phyloP scores from a whole-genome alignment of 2,329 filamentous ascomycete genomes.

The Daldinia eschscholtzii region DNA sequence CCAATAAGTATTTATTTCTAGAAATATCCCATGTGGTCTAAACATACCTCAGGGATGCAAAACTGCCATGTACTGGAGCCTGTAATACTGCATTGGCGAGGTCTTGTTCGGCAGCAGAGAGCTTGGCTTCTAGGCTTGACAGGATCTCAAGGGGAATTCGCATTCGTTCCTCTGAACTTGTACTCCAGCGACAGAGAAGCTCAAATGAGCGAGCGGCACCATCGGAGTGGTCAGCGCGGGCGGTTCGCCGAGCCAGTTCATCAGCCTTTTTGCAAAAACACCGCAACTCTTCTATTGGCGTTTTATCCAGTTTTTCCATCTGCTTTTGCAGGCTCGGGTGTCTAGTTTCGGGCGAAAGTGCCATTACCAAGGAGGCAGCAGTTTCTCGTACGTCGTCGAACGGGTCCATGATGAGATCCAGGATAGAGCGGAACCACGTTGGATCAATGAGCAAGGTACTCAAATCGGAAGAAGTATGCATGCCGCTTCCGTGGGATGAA shows the following conservation, averaged over 20 bases:
- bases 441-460: slow-evolving; percentile 57
- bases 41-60: slow-evolving; percentile 73
- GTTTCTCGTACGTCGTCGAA: slow-evolving; percentile 88
- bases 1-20: slow-evolving; percentile 21
- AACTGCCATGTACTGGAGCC: slow-evolving; percentile 76
- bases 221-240: slow-evolving; percentile 91
- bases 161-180: slow-evolving; percentile 57
- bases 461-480: slow-evolving; percentile 57
- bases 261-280: slow-evolving; percentile 67
- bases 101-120: slow-evolving; percentile 72
- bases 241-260: slow-evolving; percentile 74
- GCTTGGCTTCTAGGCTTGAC: slow-evolving; percentile 72
- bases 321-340: slow-evolving; percentile 31
- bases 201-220: slow-evolving; percentile 84
- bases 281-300: slow-evolving; percentile 55
- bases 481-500: slow-evolving; percentile 58
- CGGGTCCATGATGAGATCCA: slow-evolving; percentile 87
- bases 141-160: slow-evolving; percentile 70
- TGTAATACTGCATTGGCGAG: slow-evolving; percentile 75
- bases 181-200: slow-evolving; percentile 72
- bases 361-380: slow-evolving; percentile 64
- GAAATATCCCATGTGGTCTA: background rate
- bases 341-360: slow-evolving; percentile 60
- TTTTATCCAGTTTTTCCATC: slow-evolving; percentile 27
- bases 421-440: slow-evolving; percentile 71